These are phyloP conservation scores for Wickerhamiella lipophila DNA, from an alignment of 805 yeast species.

Conservation along the genomic window DNA sequence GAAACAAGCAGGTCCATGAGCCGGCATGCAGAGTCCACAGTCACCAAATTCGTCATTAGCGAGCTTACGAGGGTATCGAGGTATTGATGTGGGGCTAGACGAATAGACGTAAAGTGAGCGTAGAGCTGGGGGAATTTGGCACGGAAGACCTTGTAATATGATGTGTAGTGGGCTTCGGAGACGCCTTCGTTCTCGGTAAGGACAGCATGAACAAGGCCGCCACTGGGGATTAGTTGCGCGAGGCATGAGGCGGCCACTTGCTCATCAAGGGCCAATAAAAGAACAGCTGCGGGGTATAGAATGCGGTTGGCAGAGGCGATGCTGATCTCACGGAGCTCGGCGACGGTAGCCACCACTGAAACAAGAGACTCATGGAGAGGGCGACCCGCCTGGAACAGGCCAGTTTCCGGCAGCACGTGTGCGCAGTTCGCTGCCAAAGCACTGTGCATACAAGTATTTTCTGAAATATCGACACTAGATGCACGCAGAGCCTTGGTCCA, in stretches of 20 bases:
- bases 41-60: constrained; percentile 36
- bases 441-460: background rate
- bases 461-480: background rate
- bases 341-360: constrained; percentile 26
- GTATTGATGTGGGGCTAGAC: constrained; percentile 33
- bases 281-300: constrained; percentile 30
- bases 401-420: constrained; percentile 30
- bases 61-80: constrained; percentile 34
- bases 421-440: constrained; percentile 21
- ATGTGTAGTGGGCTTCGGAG: constrained; percentile 32
- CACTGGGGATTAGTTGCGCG: constrained; percentile 29
- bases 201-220: constrained; percentile 28
- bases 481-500: constrained; percentile 33
- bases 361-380: constrained; percentile 29
- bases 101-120: constrained; percentile 37
- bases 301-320: constrained; percentile 28
- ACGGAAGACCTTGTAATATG: constrained; percentile 39
- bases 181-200: constrained; percentile 25
- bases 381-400: constrained; percentile 28
- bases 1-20: constrained; percentile 48
- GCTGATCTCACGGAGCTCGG: constrained; percentile 27
- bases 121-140: constrained; percentile 35
- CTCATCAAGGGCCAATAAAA: constrained; percentile 31
- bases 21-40: constrained; percentile 36
- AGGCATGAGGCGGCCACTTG: constrained; percentile 33